Evolutionary conservation across 768 basidiomycete genomes (phyloP).

Genomic region (Chalciporus sphaerocephalus): DNA sequence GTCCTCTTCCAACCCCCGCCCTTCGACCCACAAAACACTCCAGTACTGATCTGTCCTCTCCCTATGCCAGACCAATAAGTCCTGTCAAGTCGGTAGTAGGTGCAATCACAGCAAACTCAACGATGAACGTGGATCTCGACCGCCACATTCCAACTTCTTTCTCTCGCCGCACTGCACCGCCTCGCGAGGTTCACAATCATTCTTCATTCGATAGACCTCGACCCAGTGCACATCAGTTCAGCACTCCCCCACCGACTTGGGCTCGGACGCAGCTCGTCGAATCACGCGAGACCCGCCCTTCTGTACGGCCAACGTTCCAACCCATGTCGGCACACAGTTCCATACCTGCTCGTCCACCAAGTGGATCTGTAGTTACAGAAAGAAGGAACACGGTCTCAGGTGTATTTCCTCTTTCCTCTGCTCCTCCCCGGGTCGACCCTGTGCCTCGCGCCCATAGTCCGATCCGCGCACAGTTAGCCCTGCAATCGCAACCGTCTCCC

Average conservation of each 20-base stretch:
- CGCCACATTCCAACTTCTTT: conserved; percentile 22
- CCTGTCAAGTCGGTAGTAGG: conserved; percentile 16
- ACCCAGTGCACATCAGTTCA: background rate
- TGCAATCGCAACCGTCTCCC: conserved; percentile 16
- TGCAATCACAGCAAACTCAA: background rate
- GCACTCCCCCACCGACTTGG: conserved; percentile 14
- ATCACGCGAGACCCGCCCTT: conserved; percentile 5
- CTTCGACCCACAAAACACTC: conserved; percentile 13
- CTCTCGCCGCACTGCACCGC: conserved; percentile 19
- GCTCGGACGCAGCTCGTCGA: conserved; percentile 7
- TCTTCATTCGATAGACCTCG: background rate
- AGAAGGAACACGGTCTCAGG: conserved; percentile 29
- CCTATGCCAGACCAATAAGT: conserved; percentile 11
- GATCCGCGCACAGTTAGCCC: conserved; percentile 5
- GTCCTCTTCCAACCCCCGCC: conserved; percentile 21
- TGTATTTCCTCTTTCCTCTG: background rate
- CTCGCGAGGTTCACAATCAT: conserved; percentile 5
- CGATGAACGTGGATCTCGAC: conserved; percentile 14
- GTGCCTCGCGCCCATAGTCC: conserved; percentile 13
- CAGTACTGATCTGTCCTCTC: conserved; percentile 21
- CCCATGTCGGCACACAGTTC: conserved; percentile 44
- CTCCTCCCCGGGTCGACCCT: background rate
- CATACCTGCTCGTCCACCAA: conserved; percentile 15
- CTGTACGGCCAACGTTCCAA: conserved; percentile 29
- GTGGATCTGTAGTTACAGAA: conserved; percentile 15